These are phyloP conservation scores for Pezicula neosporulosa DNA, from an alignment of 2,329 filamentous ascomycete genomes.

Conservation along the genomic window DNA sequence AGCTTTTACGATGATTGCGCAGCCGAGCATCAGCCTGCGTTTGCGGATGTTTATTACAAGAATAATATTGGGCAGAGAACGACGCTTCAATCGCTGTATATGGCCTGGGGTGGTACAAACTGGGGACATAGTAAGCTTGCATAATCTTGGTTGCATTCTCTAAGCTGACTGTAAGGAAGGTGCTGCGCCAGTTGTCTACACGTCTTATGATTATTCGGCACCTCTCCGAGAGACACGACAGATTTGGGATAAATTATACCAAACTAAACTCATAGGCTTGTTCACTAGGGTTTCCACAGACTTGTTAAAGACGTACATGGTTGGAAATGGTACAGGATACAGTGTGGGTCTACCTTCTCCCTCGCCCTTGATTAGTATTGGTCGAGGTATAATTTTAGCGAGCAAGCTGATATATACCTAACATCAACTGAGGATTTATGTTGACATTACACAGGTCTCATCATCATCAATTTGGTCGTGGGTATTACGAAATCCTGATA, in stretches of 20 bases:
- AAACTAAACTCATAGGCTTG: slow-evolving; percentile 50
- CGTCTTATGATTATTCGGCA: slow-evolving; percentile 41
- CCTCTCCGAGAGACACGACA: slow-evolving; percentile 51
- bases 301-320: slow-evolving; percentile 48
- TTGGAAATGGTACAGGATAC: slow-evolving; percentile 50
- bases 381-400: too few relatives aligned
- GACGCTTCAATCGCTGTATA: slow-evolving; percentile 47
- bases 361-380: slow-evolving; percentile 17
- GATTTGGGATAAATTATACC: slow-evolving; percentile 47
- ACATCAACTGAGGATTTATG: neutral
- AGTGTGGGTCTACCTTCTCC: slow-evolving; percentile 22
- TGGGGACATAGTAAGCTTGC: slow-evolving; percentile 44
- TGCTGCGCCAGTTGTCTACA: slow-evolving; percentile 46
- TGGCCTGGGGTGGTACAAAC: slow-evolving; percentile 52
- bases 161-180: slow-evolving; percentile 16
- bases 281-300: slow-evolving; percentile 50
- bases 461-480: slow-evolving; percentile 43
- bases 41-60: slow-evolving; percentile 54
- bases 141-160: neutral
- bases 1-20: slow-evolving; percentile 47
- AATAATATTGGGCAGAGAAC: slow-evolving; percentile 48
- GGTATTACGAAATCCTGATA: slow-evolving; percentile 48
- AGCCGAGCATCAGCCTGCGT: slow-evolving; percentile 41
- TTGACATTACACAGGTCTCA: slow-evolving; percentile 21
- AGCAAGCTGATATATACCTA: too few relatives aligned